Conservation (phyloP, 202 grass and related monocot genomes). For the Tripidium arundinaceum region DNA sequence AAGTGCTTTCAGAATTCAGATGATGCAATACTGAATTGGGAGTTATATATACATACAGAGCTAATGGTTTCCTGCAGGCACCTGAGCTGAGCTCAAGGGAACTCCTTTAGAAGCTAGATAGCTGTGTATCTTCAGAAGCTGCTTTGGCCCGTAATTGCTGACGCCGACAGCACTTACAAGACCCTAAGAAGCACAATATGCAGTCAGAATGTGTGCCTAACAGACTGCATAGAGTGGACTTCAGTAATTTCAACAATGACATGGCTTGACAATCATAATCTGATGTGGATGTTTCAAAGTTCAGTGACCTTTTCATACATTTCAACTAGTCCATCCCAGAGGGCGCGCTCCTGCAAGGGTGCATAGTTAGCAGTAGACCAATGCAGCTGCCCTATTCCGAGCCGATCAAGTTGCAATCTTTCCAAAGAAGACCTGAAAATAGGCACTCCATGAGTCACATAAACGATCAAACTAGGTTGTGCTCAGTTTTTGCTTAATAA, state of each 20-base stretch:
- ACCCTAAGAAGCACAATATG: slow-evolving; percentile 45
- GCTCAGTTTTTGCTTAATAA: neutral
- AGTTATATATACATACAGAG: neutral
- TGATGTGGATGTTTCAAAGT: slow-evolving; percentile 9
- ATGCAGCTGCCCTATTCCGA: slow-evolving; percentile 87
- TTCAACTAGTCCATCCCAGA: slow-evolving; percentile 82
- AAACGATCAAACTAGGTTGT: neutral
- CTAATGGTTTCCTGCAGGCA: slow-evolving; percentile 22
- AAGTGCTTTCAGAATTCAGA: slow-evolving; percentile 11
- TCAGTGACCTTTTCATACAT: slow-evolving; percentile 87
- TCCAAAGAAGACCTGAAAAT: slow-evolving; percentile 71
- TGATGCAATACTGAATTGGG: neutral
- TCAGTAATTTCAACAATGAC: slow-evolving; percentile 4
- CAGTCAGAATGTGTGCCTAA: slow-evolving; percentile 14
- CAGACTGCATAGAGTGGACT: neutral
- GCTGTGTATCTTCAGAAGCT: slow-evolving; percentile 75
- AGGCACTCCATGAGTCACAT: slow-evolving; percentile 7
- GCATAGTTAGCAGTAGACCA: slow-evolving; percentile 99
- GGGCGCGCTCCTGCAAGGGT: slow-evolving; percentile 72
- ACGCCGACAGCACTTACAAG: slow-evolving; percentile 83
- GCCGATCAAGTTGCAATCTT: slow-evolving; percentile 66
- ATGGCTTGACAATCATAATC: neutral
- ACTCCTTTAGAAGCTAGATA: slow-evolving; percentile 67
- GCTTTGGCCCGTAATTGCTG: slow-evolving; percentile 92
- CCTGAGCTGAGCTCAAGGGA: slow-evolving; percentile 85